Evolutionary conservation across 352 stramenopile species (phyloP).

Genomic region (Pythium grandisporangium): DNA sequence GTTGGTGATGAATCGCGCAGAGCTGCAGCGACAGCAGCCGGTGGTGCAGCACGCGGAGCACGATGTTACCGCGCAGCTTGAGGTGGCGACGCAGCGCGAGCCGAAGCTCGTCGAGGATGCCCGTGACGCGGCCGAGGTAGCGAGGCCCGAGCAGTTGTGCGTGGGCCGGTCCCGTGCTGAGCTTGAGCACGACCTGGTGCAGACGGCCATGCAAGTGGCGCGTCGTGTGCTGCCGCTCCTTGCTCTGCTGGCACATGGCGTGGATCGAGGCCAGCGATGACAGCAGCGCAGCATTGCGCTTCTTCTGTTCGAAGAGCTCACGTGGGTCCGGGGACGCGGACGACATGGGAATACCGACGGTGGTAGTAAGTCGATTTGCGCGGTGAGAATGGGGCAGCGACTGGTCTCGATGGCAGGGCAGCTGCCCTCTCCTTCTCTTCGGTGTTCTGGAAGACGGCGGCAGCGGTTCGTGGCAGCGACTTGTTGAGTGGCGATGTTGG

Average conservation of each 20-base stretch:
- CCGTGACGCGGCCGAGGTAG: constrained; percentile 14
- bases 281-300: constrained; percentile 11
- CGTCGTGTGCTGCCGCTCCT: constrained; percentile 16
- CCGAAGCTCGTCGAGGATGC: constrained; percentile 41
- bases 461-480: too few species aligned
- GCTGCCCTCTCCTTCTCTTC: too few species aligned
- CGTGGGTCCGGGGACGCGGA: too few species aligned
- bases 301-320: constrained; percentile 10
- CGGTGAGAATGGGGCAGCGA: too few species aligned
- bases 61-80: constrained; percentile 10
- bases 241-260: constrained; percentile 8
- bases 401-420: too few species aligned
- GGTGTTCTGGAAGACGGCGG: too few species aligned
- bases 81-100: constrained; percentile 28
- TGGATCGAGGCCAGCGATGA: constrained; percentile 13
- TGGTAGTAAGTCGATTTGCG: too few species aligned
- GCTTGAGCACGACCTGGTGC: constrained; percentile 8
- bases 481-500: too few species aligned
- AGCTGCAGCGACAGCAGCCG: constrained; percentile 17
- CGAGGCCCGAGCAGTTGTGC: neutral
- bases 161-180: neutral
- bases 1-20: constrained; percentile 14
- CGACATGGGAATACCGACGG: too few species aligned
- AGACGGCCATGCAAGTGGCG: constrained; percentile 12
- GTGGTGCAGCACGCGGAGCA: constrained; percentile 15